These are phyloP conservation scores for Colletotrichum destructivum DNA, from an alignment of 2,329 filamentous ascomycete genomes.

Conservation along the genomic window DNA sequence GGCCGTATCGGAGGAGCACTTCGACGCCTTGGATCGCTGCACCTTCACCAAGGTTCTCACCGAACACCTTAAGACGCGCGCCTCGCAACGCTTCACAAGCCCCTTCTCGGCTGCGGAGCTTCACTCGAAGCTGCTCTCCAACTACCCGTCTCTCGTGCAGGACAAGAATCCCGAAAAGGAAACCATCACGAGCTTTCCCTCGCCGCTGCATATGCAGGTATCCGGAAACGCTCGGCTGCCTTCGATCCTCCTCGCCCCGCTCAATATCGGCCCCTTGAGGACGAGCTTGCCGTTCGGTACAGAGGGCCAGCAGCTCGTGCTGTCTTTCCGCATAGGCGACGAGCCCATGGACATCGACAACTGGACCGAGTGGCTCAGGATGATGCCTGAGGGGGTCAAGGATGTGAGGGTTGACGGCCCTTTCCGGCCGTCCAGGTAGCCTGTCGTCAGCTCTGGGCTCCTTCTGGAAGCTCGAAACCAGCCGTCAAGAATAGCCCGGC, in stretches of 20 bases:
- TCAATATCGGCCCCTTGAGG: conserved; percentile 57
- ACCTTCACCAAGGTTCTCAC: conserved; percentile 67
- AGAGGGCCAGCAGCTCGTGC: conserved; percentile 63
- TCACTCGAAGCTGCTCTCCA: conserved; percentile 67
- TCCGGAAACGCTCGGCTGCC: conserved; percentile 68
- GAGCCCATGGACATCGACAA: conserved; percentile 66
- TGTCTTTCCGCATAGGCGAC: conserved; percentile 67
- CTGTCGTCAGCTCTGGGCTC: background rate
- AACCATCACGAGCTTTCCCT: conserved; percentile 64
- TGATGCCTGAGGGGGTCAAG: conserved; percentile 70
- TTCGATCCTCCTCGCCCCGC: conserved; percentile 69
- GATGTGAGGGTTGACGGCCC: conserved; percentile 70
- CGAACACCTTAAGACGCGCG: conserved; percentile 65
- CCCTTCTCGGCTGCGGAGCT: conserved; percentile 68
- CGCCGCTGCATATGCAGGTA: conserved; percentile 70
- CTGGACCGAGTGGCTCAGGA: conserved; percentile 72
- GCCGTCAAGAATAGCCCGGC: conserved; percentile 51
- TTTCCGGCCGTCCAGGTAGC: conserved; percentile 56
- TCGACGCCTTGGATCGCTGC: conserved; percentile 62
- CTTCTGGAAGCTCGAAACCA: conserved; percentile 41
- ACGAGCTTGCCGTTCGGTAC: conserved; percentile 58
- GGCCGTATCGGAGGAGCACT: conserved; percentile 67
- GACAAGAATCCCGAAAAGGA: conserved; percentile 65
- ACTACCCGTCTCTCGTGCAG: conserved; percentile 67
- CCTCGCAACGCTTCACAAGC: conserved; percentile 58